These are phyloP conservation scores for Metschnikowia corniflorae DNA, from an alignment of 805 yeast species.

Conservation along the genomic window DNA sequence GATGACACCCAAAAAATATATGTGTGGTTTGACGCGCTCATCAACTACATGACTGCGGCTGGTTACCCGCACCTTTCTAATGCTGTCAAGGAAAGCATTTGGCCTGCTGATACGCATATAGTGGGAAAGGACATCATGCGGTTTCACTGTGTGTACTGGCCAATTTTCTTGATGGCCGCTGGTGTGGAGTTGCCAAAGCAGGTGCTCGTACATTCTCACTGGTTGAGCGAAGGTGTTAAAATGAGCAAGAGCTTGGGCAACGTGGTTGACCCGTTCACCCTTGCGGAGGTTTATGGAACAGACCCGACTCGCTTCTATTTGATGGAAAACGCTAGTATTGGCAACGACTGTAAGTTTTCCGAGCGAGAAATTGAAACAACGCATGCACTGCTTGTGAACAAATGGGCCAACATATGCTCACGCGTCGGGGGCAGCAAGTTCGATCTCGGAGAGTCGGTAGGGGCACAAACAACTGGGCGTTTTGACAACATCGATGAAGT, in stretches of 20 bases:
- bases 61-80: constrained; percentile 41
- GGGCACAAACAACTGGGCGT: constrained; percentile 18
- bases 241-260: constrained; percentile 94
- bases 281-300: constrained; percentile 59
- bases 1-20: constrained; percentile 78
- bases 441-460: constrained; percentile 46
- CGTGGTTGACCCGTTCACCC: constrained; percentile 85
- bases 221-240: constrained; percentile 85
- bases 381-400: constrained; percentile 70
- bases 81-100: constrained; percentile 26
- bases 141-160: constrained; percentile 95
- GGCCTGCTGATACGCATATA: constrained; percentile 72
- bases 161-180: constrained; percentile 83
- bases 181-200: constrained; percentile 64
- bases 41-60: constrained; percentile 74
- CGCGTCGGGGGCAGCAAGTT: constrained; percentile 74
- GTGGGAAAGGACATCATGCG: constrained; percentile 89
- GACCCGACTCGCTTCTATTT: constrained; percentile 74
- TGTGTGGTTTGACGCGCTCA: constrained; percentile 95
- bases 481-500: constrained; percentile 24
- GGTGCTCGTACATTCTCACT: constrained; percentile 88
- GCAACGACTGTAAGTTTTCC: constrained; percentile 75
- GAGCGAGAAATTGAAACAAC: constrained; percentile 49
- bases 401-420: constrained; percentile 74
- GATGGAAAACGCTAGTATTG: constrained; percentile 69